Conservation (phyloP, 73 alveolate species). For the Breviolum minutum region DNA sequence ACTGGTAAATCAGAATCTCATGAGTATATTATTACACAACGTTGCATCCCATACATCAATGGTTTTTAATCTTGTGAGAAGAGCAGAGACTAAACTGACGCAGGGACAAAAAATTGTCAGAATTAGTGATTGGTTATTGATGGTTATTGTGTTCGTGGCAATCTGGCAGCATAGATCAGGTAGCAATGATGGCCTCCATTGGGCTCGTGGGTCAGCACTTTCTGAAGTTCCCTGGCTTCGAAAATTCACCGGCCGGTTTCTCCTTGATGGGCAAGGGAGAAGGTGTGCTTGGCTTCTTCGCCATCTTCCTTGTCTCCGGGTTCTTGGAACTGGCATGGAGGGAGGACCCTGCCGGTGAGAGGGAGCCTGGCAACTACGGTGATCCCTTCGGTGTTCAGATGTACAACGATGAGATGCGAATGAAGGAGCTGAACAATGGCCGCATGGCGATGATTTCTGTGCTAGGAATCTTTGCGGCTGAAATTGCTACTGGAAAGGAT, state of each 20-base stretch:
- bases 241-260: constrained; percentile 64
- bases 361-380: constrained; percentile 74
- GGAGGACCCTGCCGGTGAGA: constrained; percentile 48
- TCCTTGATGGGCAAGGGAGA: constrained; percentile 82
- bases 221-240: constrained; percentile 43
- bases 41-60: too few species aligned
- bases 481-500: constrained; percentile 69
- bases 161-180: not conserved
- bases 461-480: constrained; percentile 69
- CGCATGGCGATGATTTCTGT: constrained; percentile 78
- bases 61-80: too few species aligned
- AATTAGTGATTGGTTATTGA: too few species aligned
- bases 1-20: too few species aligned
- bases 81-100: too few species aligned
- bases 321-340: constrained; percentile 46
- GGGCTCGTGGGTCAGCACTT: constrained; percentile 77
- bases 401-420: constrained; percentile 80
- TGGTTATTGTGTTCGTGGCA: too few species aligned
- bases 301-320: constrained; percentile 55
- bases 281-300: constrained; percentile 51
- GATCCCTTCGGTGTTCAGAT: constrained; percentile 28
- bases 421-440: constrained; percentile 64
- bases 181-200: constrained; percentile 74
- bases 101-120: too few species aligned
- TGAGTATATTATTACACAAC: too few species aligned